Evolutionary conservation across 306 rosid species (phyloP), one percentile per base, ranked within the genome.

Genomic region (Arachis hypogaea): DNA sequence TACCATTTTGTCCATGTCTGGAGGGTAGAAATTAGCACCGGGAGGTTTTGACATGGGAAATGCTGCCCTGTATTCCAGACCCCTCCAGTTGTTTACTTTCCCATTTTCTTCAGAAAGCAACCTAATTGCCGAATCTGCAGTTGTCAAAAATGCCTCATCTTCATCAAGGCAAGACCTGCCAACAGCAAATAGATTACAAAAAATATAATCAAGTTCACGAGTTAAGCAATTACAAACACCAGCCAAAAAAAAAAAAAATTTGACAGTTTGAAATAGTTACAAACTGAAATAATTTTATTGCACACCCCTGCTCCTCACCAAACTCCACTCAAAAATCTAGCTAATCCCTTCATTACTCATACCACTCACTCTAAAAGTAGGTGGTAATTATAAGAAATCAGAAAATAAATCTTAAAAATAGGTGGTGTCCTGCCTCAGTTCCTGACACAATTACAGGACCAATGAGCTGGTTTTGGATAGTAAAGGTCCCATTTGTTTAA

Each of bases 1-100:
- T 91, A 94, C 98, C 97, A 2, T 79, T 88, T 88, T 94, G 81
- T 94, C 93, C 97, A 94, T 89, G 80, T 94, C 98, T 5, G 96
- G 89, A 29, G 98, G 98, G 72, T 94, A 94, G 85, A 94, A 94
- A 81, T 94, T 91, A 79, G 95, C 98, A 66, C 97, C 91, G 5
- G 89, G 89, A 55, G 97, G 97, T 76, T 91, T 94, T 77, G 42
- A 73, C 63, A 65, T 2, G 14, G 98, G 97, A 84, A 94, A 89
- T 59, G 93, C 98, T 70, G 87, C 89, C 84, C 84, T 89, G 76
- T 89, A 94, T 83, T 89, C 87, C 55, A 94, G 78, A 76, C 98
- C 98, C 77, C 88, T 91, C 98, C 98, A 91, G 58, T 83, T 86
- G 28, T 75, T 58, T 67, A 88, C 88, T 67, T 63, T 60, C 68